A percentile compares a stretch with the other conserved stretches of the same genome.
Evolutionary conservation across 2,329 filamentous ascomycete genomes (phyloP).

Genomic region (Neofusicoccum laricinum): DNA sequence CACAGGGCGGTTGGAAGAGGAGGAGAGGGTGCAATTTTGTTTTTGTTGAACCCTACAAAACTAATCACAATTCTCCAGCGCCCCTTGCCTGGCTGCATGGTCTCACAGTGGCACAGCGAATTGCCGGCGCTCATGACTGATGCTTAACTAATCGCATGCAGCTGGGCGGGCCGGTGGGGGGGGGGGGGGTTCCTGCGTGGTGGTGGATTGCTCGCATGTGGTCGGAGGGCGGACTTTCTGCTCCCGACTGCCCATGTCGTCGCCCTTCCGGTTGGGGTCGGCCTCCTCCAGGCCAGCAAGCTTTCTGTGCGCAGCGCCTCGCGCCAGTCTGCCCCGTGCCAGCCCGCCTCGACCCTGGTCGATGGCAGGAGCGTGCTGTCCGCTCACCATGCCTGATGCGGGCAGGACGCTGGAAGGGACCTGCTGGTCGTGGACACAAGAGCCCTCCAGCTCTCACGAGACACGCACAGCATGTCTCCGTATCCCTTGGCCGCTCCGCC

Average conservation of each 20-base stretch:
- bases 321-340: neutral
- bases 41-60: constrained; percentile 15
- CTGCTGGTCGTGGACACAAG: too few relatives aligned
- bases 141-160: constrained; percentile 10
- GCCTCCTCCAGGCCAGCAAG: too few relatives aligned
- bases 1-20: neutral
- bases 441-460: neutral
- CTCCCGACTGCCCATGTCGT: neutral
- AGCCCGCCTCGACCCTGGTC: too few relatives aligned
- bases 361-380: too few relatives aligned
- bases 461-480: neutral
- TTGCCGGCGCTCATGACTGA: neutral
- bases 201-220: neutral
- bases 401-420: too few relatives aligned
- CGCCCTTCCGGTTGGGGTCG: too few relatives aligned
- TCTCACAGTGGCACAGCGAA: neutral
- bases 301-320: neutral
- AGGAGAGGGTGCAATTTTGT: neutral
- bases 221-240: neutral
- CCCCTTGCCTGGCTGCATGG: neutral
- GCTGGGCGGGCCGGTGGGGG: neutral
- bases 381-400: neutral
- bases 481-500: neutral
- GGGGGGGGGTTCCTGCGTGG: neutral
- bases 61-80: neutral